Evolutionary conservation across 352 stramenopile genomes (phyloP).

Genomic region (Pelagophyceae sp.): DNA sequence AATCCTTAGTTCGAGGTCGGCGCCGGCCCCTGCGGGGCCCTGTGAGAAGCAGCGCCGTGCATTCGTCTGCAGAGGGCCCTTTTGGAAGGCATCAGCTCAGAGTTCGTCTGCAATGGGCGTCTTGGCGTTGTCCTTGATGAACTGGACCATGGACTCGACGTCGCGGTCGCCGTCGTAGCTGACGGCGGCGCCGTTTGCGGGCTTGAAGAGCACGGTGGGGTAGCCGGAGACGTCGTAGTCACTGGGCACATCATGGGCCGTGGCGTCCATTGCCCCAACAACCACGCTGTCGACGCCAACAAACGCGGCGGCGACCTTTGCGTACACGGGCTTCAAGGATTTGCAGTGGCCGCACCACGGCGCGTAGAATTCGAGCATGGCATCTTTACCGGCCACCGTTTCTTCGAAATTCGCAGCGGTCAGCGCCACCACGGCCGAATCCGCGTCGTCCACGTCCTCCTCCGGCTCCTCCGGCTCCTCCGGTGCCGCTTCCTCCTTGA

Average conservation of each 20-base stretch:
- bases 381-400: background rate
- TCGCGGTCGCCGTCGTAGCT: background rate
- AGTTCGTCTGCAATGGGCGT: background rate
- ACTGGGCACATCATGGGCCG: background rate
- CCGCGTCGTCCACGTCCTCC: background rate
- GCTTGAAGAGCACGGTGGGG: slow-evolving; percentile 16
- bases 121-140: background rate
- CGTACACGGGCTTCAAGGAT: slow-evolving; percentile 64
- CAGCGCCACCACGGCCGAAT: background rate
- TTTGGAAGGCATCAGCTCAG: no score
- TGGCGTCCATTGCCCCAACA: slow-evolving; percentile 35
- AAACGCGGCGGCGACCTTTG: slow-evolving; percentile 67
- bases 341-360: slow-evolving; percentile 80
- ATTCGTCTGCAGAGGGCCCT: no score
- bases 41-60: no score
- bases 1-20: no score
- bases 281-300: slow-evolving; percentile 61
- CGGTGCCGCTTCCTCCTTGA: slow-evolving; percentile 2
- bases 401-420: slow-evolving; percentile 1
- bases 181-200: slow-evolving; percentile 4
- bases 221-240: slow-evolving; percentile 12
- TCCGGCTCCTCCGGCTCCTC: background rate
- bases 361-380: slow-evolving; percentile 73
- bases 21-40: no score
- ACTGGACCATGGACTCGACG: background rate